Evolutionary conservation across 2,329 filamentous ascomycete genomes (phyloP).

Genomic region (Tympanopsis confertula): DNA sequence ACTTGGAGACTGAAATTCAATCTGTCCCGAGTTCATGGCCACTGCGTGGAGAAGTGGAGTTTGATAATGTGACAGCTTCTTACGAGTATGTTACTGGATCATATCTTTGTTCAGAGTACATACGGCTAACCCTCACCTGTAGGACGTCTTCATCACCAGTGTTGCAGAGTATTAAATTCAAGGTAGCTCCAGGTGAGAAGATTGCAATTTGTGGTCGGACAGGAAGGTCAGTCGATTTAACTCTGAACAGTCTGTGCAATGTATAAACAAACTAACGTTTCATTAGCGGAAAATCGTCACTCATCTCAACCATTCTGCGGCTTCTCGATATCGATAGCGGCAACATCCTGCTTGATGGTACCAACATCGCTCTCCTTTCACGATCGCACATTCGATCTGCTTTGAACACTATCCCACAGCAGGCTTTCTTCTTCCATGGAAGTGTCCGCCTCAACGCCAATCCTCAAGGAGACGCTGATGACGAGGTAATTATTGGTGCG

Average conservation of each 20-base stretch:
- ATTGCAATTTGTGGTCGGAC: slow-evolving; percentile 38
- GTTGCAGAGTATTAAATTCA: neutral
- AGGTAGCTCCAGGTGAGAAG: slow-evolving; percentile 23
- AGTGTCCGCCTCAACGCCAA: slow-evolving; percentile 34
- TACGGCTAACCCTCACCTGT: neutral
- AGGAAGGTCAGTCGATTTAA: slow-evolving; percentile 21
- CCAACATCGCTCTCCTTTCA: slow-evolving; percentile 25
- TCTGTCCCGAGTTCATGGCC: slow-evolving; percentile 13
- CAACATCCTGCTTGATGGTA: slow-evolving; percentile 27
- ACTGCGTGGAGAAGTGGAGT: slow-evolving; percentile 10
- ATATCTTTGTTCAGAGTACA: neutral
- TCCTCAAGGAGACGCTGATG: slow-evolving; percentile 18
- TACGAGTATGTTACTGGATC: slow-evolving; percentile 9
- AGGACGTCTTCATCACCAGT: neutral
- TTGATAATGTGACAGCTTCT: slow-evolving; percentile 12
- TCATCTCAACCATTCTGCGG: slow-evolving; percentile 32
- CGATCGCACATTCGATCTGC: slow-evolving; percentile 27
- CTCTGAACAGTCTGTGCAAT: too few relatives aligned
- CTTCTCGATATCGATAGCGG: slow-evolving; percentile 30
- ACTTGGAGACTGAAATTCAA: slow-evolving; percentile 4
- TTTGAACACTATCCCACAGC: slow-evolving; percentile 34
- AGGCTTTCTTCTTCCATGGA: slow-evolving; percentile 31
- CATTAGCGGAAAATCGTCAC: slow-evolving; percentile 34
- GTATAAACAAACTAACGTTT: neutral
- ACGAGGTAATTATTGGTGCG: slow-evolving; percentile 25